These are phyloP conservation scores for Pelargonium myrrhifolium DNA, from an alignment of 441 rosid species.

Conservation along the genomic window DNA sequence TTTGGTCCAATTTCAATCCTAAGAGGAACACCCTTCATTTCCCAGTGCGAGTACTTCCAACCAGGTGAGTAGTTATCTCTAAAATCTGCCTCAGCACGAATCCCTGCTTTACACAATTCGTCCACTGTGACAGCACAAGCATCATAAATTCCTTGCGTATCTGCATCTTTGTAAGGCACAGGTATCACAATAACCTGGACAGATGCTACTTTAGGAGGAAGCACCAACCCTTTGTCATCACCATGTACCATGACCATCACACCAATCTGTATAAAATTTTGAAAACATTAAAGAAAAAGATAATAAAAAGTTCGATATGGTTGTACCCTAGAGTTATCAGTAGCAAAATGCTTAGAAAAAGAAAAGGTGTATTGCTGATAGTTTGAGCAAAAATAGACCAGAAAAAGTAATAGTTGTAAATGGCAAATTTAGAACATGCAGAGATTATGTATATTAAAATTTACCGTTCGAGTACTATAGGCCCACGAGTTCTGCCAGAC, in stretches of 20 bases:
- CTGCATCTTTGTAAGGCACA: constrained; percentile 91
- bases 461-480: constrained; percentile 80
- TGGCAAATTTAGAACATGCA: background rate
- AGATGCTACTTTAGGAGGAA: constrained; percentile 91
- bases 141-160: constrained; percentile 73
- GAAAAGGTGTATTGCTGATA: background rate
- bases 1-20: constrained; percentile 98
- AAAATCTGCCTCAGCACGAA: constrained; percentile 72
- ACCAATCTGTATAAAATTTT: constrained; percentile 52
- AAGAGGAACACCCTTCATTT: constrained; percentile 93
- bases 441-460: background rate
- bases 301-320: too few species aligned
- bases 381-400: too few species aligned
- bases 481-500: constrained; percentile 99
- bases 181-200: constrained; percentile 82
- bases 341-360: background rate
- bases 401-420: background rate
- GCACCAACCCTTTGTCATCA: constrained; percentile 75
- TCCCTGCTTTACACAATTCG: constrained; percentile 58
- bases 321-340: too few species aligned
- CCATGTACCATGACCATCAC: constrained; percentile 99
- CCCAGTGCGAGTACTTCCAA: constrained; percentile 99
- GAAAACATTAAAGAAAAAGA: background rate
- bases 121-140: constrained; percentile 75
- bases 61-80: constrained; percentile 96